phyloP scores from a whole-genome alignment of 2,329 filamentous ascomycete genomes.

The Neopestalotiopsis sp. region DNA sequence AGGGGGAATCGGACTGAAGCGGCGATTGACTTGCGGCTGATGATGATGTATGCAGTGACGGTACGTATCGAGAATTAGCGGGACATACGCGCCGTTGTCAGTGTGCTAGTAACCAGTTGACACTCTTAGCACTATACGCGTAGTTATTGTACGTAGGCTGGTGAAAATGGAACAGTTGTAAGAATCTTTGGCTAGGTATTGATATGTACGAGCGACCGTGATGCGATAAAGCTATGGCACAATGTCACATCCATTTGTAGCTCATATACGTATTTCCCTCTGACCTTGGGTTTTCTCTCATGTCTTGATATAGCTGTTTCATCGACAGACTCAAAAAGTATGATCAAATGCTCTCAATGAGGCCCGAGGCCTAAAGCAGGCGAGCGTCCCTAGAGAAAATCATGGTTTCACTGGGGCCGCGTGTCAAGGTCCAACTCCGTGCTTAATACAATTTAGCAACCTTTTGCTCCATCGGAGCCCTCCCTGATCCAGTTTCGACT shows the following conservation, averaged over 20 bases:
- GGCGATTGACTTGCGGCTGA: not conserved
- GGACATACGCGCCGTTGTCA: not conserved
- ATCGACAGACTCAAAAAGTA: too few relatives aligned
- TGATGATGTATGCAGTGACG: slow-evolving; percentile 1
- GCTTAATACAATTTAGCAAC: not conserved
- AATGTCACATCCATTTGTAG: too few relatives aligned
- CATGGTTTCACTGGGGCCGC: slow-evolving; percentile 1
- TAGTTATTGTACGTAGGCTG: too few relatives aligned
- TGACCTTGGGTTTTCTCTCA: too few relatives aligned
- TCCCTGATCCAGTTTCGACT: not conserved
- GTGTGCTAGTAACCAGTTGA: not conserved
- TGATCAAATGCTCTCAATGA: too few relatives aligned
- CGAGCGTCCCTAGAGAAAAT: not conserved
- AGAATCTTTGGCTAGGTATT: too few relatives aligned
- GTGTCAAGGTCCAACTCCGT: not conserved
- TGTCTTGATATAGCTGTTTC: too few relatives aligned
- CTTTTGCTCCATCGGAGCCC: not conserved
- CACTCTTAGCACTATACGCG: not conserved
- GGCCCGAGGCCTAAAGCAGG: not conserved
- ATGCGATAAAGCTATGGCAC: too few relatives aligned
- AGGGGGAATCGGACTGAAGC: not conserved
- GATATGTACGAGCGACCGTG: too few relatives aligned
- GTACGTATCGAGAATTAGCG: slow-evolving; percentile 1
- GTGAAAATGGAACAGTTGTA: too few relatives aligned
- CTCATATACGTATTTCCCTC: too few relatives aligned